Base-by-base conservation (phyloP, 106 monocot species). In the Dioscorea zingiberensis region DNA sequence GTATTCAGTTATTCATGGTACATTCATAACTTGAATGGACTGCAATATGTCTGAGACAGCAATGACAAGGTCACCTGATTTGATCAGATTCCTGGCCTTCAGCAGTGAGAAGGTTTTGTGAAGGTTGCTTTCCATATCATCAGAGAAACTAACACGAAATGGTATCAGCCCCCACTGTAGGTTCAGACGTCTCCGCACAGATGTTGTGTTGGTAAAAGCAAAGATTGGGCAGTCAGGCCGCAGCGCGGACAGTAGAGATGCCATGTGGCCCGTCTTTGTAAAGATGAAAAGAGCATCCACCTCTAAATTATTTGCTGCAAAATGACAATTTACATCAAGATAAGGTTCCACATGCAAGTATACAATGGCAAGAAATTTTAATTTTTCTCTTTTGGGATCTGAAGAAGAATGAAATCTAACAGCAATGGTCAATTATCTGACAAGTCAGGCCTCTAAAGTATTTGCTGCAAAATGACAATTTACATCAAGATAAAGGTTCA, bases 101-200 rank as follows among this genome's bases (percentile, higher is more conserved):
- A 98, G 84, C 48, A 98, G 63, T 17, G 84, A 76, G 63, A 98
- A 93, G 6, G 97, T 98, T 25, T 89, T 80, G 84, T 93, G 81
- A 44, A 98, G 92, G 51, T 98, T 98, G 81, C 84, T 98, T 66
- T 98, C 97, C 92, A 98, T 98, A 73, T 98, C 97, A 24, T 87
- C 97, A 8, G 79, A 86, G 63, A 86, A 89, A 38, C 71, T 73
- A n/a, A 98, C 69, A 13, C 97, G 92, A 56, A 98, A 98, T 38
- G 97, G 97, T 48, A 98, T 93, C 18, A 98, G 81, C 29, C 92
- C 97, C 97, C 97, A 98, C 55, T 98, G 97, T 13, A 98, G 82
- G 44, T 98, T 98, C 44, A 98, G 80, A 19, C 78, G 83, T 65
- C 97, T 69, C 54, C 97, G 62, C 45, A 93, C 77, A 2, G 97